phyloP scores from a whole-genome alignment of 768 basidiomycete genomes.

The Mycena maculata region DNA sequence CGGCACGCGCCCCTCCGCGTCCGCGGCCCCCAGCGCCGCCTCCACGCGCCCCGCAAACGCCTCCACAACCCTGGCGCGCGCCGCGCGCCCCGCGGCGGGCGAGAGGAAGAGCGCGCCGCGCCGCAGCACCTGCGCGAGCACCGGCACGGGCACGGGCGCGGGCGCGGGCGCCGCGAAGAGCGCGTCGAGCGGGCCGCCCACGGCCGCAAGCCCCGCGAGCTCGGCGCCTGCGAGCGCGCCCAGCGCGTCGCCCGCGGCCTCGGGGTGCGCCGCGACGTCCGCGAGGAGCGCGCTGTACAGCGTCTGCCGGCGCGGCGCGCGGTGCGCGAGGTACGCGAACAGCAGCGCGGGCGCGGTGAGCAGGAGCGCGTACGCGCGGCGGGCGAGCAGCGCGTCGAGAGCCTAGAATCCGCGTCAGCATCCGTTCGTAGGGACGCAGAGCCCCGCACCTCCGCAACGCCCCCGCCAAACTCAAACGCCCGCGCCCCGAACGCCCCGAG shows the following conservation, averaged over 20 bases:
- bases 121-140: conserved; percentile 26
- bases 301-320: conserved; percentile 45
- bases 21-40: not conserved
- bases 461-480: conserved; percentile 47
- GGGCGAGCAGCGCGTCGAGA: conserved; percentile 56
- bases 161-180: conserved; percentile 12
- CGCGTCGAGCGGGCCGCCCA: conserved; percentile 26
- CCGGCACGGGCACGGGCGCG: not conserved
- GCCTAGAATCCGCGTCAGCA: conserved; percentile 45
- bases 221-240: conserved; percentile 52
- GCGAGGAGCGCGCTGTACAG: conserved; percentile 65
- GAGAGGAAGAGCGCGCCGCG: conserved; percentile 27
- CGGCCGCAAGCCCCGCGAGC: not conserved
- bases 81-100: conserved; percentile 4
- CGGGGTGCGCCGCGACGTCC: conserved; percentile 50
- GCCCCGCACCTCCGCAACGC: conserved; percentile 56
- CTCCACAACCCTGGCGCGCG: conserved; percentile 15
- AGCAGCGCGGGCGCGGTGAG: conserved; percentile 56
- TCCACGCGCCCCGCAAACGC: conserved; percentile 27
- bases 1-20: not conserved
- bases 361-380: conserved; percentile 55
- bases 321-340: conserved; percentile 62
- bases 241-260: conserved; percentile 52
- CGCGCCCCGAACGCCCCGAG: conserved; percentile 62
- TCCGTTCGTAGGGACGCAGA: not conserved